These are phyloP conservation scores for Epichloe scottii DNA, from an alignment of 2,329 filamentous ascomycete species.

Conservation along the genomic window DNA sequence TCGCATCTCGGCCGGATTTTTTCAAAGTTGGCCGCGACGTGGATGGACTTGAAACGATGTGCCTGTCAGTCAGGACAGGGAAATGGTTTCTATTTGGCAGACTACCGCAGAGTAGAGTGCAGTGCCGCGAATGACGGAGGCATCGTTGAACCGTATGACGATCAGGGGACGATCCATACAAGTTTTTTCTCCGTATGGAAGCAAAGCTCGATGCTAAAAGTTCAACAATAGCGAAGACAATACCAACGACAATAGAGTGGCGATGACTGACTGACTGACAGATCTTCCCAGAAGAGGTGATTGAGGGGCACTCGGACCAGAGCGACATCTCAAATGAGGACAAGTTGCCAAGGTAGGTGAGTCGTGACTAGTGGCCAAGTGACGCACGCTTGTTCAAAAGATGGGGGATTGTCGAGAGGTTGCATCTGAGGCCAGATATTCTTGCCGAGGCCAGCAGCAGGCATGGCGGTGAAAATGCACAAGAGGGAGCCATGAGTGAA, in stretches of 20 bases:
- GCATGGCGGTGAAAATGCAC: background rate
- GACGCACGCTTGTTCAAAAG: too few species aligned
- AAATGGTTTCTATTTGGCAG: background rate
- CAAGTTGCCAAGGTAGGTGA: background rate
- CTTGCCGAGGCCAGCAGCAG: background rate
- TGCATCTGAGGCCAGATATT: background rate
- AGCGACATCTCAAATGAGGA: background rate
- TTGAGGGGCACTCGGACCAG: background rate
- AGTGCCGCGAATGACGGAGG: too few species aligned
- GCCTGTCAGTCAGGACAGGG: background rate
- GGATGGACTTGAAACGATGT: background rate
- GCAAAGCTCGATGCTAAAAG: background rate
- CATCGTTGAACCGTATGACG: too few species aligned
- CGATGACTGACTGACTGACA: background rate
- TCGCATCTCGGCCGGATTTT: background rate
- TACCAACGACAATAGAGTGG: constrained; percentile 2
- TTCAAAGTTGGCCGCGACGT: background rate
- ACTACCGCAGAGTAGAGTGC: background rate
- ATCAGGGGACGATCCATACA: background rate
- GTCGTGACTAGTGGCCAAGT: too few species aligned
- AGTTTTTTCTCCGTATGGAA: background rate
- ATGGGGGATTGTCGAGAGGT: background rate
- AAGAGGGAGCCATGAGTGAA: background rate
- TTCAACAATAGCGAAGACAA: constrained; percentile 5
- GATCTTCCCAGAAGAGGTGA: background rate